These are phyloP conservation scores for Vanderwaltozyma verrucispora DNA, from an alignment of 805 yeast genomes.

Conservation along the genomic window DNA sequence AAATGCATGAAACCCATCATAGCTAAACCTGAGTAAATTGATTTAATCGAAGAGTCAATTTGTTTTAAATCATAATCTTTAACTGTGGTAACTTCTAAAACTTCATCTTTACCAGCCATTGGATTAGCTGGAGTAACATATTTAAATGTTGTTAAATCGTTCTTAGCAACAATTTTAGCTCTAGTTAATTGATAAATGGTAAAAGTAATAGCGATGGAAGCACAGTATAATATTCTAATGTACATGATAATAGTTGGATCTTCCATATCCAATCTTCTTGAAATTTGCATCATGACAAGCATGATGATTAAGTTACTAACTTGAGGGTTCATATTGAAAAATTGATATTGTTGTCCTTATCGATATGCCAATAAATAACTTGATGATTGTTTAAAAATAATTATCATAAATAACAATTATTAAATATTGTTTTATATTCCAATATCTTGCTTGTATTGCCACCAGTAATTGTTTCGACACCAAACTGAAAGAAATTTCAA, in stretches of 20 bases:
- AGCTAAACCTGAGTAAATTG: constrained; percentile 79
- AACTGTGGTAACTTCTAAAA: constrained; percentile 80
- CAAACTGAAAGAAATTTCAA: too few relatives aligned
- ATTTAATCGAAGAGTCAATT: constrained; percentile 66
- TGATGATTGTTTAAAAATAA: too few relatives aligned
- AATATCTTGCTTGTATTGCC: too few relatives aligned
- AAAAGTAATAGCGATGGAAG: constrained; percentile 57
- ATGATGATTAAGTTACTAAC: constrained; percentile 76
- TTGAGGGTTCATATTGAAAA: constrained; percentile 66
- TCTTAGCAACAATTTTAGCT: constrained; percentile 53
- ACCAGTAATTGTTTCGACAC: too few relatives aligned
- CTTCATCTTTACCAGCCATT: constrained; percentile 59
- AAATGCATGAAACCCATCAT: constrained; percentile 98
- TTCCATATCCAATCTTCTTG: constrained; percentile 82
- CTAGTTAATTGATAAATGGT: constrained; percentile 58
- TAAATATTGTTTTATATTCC: too few relatives aligned
- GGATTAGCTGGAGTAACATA: constrained; percentile 80
- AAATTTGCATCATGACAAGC: constrained; percentile 94
- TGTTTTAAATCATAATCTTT: constrained; percentile 91
- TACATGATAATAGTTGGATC: constrained; percentile 62
- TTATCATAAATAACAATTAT: too few relatives aligned
- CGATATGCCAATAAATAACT: too few relatives aligned
- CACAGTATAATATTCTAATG: constrained; percentile 62
- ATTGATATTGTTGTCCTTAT: too few relatives aligned
- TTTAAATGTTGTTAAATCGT: constrained; percentile 86